A percentile compares a stretch with the other conserved stretches of the same genome.
Conservation (phyloP, 2,329 filamentous ascomycete species). For the Cladophialophora immunda region DNA sequence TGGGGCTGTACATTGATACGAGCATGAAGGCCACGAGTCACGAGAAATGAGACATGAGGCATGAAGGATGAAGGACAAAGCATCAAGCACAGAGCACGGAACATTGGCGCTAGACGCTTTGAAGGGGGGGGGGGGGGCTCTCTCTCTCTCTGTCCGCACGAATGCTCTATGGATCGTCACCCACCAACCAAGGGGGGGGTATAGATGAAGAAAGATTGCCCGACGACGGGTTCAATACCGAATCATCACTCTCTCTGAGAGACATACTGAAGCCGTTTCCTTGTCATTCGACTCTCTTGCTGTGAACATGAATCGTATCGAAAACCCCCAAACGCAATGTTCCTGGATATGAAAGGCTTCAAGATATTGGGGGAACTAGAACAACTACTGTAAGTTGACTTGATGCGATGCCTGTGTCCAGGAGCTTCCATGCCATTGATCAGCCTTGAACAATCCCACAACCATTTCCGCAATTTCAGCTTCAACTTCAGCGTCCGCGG, state of each 20-base stretch:
- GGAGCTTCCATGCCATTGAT: background rate
- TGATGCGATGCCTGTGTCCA: conserved; percentile 1
- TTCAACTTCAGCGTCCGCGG: background rate
- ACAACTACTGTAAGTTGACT: background rate
- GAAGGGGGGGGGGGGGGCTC: no score
- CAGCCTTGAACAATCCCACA: background rate
- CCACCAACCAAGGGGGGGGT: no score
- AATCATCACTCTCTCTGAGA: background rate
- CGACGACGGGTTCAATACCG: background rate
- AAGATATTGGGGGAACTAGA: background rate
- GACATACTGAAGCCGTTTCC: background rate
- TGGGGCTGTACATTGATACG: no score
- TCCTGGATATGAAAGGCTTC: background rate
- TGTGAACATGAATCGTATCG: background rate
- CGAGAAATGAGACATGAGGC: no score
- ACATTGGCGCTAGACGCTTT: no score
- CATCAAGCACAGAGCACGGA: no score
- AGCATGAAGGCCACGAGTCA: no score
- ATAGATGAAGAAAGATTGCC: background rate
- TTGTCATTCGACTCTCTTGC: background rate
- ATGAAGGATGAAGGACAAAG: no score
- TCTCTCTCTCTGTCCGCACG: no score
- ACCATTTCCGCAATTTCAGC: background rate
- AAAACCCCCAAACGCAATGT: background rate
- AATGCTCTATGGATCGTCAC: no score